phyloP scores from a whole-genome alignment of 225 moss, liverwort and hornwort genomes.

The Marchantia paleacea region DNA sequence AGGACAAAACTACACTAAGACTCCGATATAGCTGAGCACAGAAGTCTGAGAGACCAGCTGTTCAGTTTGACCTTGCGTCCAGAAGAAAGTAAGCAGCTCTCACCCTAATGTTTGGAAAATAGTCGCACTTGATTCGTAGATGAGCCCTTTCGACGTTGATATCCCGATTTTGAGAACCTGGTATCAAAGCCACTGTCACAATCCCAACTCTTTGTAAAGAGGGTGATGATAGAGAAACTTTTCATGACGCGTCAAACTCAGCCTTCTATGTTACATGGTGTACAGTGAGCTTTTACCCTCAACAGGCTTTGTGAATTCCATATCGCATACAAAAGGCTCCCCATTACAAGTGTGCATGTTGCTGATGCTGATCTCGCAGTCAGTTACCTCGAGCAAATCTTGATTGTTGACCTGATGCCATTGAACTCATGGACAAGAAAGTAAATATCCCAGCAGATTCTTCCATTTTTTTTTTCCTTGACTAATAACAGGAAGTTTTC shows the following conservation, averaged over 20 bases:
- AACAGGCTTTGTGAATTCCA: constrained; percentile 9
- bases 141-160: constrained; percentile 17
- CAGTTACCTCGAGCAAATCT: constrained; percentile 38
- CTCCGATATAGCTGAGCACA: background rate
- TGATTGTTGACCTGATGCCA: constrained; percentile 40
- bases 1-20: background rate
- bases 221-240: too few relatives aligned
- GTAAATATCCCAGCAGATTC: too few relatives aligned
- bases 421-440: background rate
- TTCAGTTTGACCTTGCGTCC: background rate
- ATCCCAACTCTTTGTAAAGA: background rate
- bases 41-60: too few relatives aligned
- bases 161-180: background rate
- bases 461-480: too few relatives aligned
- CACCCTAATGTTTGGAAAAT: constrained; percentile 39
- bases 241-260: too few relatives aligned
- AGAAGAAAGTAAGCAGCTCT: background rate
- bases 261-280: too few relatives aligned
- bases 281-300: background rate
- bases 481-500: too few relatives aligned
- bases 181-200: background rate
- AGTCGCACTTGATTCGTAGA: constrained; percentile 28
- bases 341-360: constrained; percentile 33
- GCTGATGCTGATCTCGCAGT: constrained; percentile 35
- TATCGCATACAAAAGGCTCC: constrained; percentile 24